phyloP scores from a whole-genome alignment of 805 yeast species.

The Kregervanrija delftensis region DNA sequence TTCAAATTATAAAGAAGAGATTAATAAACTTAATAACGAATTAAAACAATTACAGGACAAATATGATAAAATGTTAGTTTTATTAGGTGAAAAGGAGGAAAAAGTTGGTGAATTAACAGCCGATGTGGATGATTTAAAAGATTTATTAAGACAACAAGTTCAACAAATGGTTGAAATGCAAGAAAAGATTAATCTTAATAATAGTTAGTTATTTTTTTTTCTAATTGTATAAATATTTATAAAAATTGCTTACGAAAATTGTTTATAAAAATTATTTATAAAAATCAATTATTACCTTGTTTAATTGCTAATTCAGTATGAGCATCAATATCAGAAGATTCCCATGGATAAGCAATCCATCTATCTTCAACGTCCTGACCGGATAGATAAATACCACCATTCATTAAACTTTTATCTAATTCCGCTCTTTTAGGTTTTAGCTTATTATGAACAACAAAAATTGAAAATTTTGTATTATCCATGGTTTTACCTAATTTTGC shows the following conservation, averaged over 20 bases:
- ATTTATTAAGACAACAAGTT: constrained; percentile 73
- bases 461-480: constrained; percentile 60
- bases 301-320: constrained; percentile 59
- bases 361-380: constrained; percentile 69
- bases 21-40: constrained; percentile 16
- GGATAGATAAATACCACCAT: constrained; percentile 59
- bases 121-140: constrained; percentile 85
- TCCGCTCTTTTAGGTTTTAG: constrained; percentile 74
- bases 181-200: constrained; percentile 16
- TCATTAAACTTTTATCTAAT: constrained; percentile 55
- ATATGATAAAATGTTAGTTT: constrained; percentile 48
- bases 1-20: constrained; percentile 22
- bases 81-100: constrained; percentile 85
- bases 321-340: constrained; percentile 69
- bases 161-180: constrained; percentile 76
- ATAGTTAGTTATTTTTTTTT: background rate
- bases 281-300: constrained; percentile 51
- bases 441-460: constrained; percentile 82
- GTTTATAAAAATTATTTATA: too few species aligned
- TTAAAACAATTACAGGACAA: constrained; percentile 13
- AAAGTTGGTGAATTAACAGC: constrained; percentile 77
- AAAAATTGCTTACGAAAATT: too few species aligned
- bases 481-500: constrained; percentile 47
- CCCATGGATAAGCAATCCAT: constrained; percentile 94
- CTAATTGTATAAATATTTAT: background rate